phyloP scores from a whole-genome alignment of 768 basidiomycete genomes.

The Tremella mesenterica region DNA sequence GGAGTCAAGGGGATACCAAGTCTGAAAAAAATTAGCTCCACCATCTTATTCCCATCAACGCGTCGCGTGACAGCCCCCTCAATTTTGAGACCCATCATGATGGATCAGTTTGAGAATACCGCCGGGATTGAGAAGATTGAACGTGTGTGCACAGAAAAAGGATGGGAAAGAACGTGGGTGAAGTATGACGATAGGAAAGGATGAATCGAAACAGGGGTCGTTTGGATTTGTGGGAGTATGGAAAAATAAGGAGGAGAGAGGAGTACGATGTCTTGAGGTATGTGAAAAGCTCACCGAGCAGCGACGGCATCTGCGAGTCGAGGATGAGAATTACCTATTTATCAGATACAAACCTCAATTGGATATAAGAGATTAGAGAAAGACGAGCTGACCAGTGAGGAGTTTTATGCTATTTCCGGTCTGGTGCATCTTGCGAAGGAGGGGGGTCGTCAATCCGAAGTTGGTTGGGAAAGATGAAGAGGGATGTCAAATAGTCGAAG shows the following conservation, averaged over 20 bases:
- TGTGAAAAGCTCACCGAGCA: slow-evolving; percentile 63
- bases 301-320: slow-evolving; percentile 90
- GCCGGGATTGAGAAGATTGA: neutral
- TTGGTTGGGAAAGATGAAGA: too few relatives aligned
- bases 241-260: slow-evolving; percentile 6
- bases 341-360: neutral
- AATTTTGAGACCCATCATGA: neutral
- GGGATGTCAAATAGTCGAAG: too few relatives aligned
- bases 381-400: slow-evolving; percentile 38
- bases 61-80: slow-evolving; percentile 4
- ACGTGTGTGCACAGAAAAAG: slow-evolving; percentile 14
- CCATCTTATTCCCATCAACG: neutral
- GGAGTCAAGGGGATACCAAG: slow-evolving; percentile 82
- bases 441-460: too few relatives aligned
- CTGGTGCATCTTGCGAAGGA: slow-evolving; percentile 31
- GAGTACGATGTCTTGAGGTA: too few relatives aligned
- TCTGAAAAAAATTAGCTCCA: slow-evolving; percentile 46
- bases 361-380: neutral
- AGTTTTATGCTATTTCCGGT: slow-evolving; percentile 44
- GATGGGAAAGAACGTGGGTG: slow-evolving; percentile 2
- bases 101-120: neutral
- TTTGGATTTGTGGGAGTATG: neutral
- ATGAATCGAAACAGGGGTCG: neutral
- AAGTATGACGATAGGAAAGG: neutral
- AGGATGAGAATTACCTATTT: slow-evolving; percentile 82